A percentile compares a stretch with the other conserved stretches of the same genome.
phyloP scores from a whole-genome alignment of 108 stramenopile species.

The Nitzschia palea region DNA sequence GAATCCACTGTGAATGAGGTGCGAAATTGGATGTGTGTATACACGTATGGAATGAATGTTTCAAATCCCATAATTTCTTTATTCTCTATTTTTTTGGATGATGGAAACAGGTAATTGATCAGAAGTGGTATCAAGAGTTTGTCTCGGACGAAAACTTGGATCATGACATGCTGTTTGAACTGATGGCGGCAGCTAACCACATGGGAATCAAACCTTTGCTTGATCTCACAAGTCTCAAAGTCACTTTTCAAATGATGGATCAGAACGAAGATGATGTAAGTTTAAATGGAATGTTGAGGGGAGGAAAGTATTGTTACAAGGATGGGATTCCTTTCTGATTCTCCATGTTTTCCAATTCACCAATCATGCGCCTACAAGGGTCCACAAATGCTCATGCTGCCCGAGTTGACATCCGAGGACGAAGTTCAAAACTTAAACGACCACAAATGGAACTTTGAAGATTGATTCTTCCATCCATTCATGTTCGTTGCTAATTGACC shows the following conservation, averaged over 20 bases:
- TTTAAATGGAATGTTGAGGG: background rate
- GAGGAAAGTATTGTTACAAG: background rate
- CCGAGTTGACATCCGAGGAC: slow-evolving; percentile 74
- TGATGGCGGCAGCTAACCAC: slow-evolving; percentile 78
- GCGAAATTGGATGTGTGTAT: background rate
- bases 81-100: background rate
- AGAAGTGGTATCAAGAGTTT: slow-evolving; percentile 75
- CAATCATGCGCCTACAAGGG: too few species aligned
- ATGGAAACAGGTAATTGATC: slow-evolving; percentile 48
- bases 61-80: background rate
- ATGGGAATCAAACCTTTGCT: slow-evolving; percentile 82
- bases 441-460: slow-evolving; percentile 85
- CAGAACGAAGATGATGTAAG: slow-evolving; percentile 65
- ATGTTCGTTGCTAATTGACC: too few species aligned
- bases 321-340: too few species aligned
- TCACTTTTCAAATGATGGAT: slow-evolving; percentile 69
- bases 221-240: slow-evolving; percentile 73
- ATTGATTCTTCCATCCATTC: too few species aligned
- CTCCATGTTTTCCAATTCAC: too few species aligned
- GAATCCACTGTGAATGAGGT: slow-evolving; percentile 68
- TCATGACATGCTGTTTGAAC: slow-evolving; percentile 69
- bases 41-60: background rate
- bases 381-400: slow-evolving; percentile 72
- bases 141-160: slow-evolving; percentile 47
- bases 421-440: slow-evolving; percentile 62